Percentiles rank a stretch among this genome's conserved stretches.
Conservation (phyloP, 2,329 filamentous ascomycete genomes). For the Xylariaceae sp. region DNA sequence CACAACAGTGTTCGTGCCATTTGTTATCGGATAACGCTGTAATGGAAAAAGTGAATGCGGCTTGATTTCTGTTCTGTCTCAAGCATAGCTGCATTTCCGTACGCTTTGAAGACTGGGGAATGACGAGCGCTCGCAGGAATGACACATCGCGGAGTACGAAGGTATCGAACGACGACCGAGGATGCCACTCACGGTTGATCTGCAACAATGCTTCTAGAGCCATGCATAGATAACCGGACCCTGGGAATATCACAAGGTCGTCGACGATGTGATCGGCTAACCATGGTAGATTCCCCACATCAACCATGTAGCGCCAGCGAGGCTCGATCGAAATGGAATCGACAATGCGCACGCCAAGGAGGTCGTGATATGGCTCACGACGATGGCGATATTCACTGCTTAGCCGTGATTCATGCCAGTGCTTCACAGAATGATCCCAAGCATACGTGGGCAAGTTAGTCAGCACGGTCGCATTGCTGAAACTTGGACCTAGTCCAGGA, state of each 20-base stretch:
- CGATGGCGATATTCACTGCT: slow-evolving; percentile 8
- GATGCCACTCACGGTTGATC: slow-evolving; percentile 1
- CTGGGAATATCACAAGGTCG: slow-evolving; percentile 19
- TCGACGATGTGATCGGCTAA: slow-evolving; percentile 18
- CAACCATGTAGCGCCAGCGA: slow-evolving; percentile 11
- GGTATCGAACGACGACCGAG: background rate
- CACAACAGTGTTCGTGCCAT: slow-evolving; percentile 15
- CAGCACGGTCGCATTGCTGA: background rate
- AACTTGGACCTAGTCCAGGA: background rate
- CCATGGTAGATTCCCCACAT: slow-evolving; percentile 18
- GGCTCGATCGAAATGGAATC: slow-evolving; percentile 6
- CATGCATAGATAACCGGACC: slow-evolving; percentile 18
- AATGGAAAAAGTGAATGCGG: slow-evolving; percentile 4
- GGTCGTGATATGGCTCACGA: slow-evolving; percentile 14
- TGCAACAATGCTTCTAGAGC: slow-evolving; percentile 18
- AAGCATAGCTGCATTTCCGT: slow-evolving; percentile 15
- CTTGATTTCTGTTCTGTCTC: background rate
- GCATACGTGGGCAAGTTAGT: slow-evolving; percentile 11
- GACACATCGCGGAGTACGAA: slow-evolving; percentile 11
- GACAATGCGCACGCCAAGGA: slow-evolving; percentile 8
- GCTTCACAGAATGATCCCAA: slow-evolving; percentile 18
- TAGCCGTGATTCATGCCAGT: slow-evolving; percentile 15
- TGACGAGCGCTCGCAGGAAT: slow-evolving; percentile 12
- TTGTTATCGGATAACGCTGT: slow-evolving; percentile 7
- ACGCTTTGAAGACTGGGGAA: slow-evolving; percentile 8